phyloP scores from a whole-genome alignment of 768 basidiomycete species.

The Glaciozyma antarctica region DNA sequence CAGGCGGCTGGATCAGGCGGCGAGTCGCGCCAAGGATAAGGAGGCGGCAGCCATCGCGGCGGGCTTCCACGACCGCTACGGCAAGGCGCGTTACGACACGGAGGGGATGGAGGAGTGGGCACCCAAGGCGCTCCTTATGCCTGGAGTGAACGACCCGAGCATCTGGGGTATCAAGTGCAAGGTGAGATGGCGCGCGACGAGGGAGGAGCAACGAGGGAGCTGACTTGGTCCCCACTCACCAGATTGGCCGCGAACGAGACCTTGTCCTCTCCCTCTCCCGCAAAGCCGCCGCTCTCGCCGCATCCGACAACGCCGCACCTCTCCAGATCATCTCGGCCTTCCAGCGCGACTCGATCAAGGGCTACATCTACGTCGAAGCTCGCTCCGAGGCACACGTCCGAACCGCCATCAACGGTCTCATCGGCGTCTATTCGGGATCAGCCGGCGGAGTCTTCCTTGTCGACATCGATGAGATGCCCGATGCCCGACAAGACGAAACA shows the following conservation, averaged over 20 bases:
- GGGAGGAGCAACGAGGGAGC: not conserved
- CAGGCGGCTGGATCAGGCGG: constrained; percentile 30
- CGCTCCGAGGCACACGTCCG: constrained; percentile 74
- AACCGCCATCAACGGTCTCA: constrained; percentile 76
- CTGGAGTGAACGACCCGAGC: constrained; percentile 87
- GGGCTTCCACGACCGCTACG: constrained; percentile 53
- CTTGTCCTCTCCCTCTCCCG: constrained; percentile 90
- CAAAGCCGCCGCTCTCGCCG: constrained; percentile 61
- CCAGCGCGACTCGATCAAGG: constrained; percentile 86
- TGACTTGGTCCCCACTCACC: not conserved
- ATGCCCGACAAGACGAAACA: constrained; percentile 90
- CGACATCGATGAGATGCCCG: constrained; percentile 96
- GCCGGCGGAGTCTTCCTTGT: constrained; percentile 68
- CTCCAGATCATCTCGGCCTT: constrained; percentile 88
- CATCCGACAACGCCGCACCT: constrained; percentile 65
- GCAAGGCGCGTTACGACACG: constrained; percentile 49
- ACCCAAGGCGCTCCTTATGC: constrained; percentile 89
- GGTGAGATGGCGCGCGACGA: constrained; percentile 44
- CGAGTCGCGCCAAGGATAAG: constrained; percentile 36
- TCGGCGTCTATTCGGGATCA: constrained; percentile 66
- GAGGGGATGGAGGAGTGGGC: constrained; percentile 61
- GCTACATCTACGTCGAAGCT: constrained; percentile 95
- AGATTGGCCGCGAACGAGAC: constrained; percentile 87
- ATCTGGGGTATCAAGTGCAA: constrained; percentile 93
- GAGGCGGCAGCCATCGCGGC: constrained; percentile 53